A percentile compares a stretch with the other conserved stretches of the same genome.
Conservation (phyloP, 495 filamentous ascomycete genomes). For the Saxophila tyrrhenica region DNA sequence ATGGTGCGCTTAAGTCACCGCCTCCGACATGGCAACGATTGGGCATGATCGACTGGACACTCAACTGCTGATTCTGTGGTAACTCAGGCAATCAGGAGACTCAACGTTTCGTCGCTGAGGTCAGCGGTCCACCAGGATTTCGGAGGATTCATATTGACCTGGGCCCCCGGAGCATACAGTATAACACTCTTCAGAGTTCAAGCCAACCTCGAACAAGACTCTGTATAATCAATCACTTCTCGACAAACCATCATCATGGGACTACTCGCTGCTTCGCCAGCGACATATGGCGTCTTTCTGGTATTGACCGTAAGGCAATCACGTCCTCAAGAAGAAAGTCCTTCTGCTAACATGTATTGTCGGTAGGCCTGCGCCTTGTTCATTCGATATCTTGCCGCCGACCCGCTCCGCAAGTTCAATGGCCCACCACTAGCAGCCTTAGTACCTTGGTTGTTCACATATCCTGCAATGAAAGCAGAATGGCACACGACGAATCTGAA, state of each 20-base stretch:
- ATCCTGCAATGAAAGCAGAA: not conserved
- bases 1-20: no score
- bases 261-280: not conserved
- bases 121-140: not conserved
- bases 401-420: not conserved
- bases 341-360: not conserved
- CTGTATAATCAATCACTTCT: not conserved
- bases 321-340: not conserved
- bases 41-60: no score
- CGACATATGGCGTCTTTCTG: not conserved
- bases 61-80: no score
- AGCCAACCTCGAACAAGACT: not conserved
- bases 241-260: not conserved
- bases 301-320: not conserved
- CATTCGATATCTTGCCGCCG: not conserved
- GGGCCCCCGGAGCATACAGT: not conserved
- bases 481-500: not conserved
- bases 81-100: no score
- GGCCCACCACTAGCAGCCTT: not conserved
- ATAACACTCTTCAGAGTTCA: not conserved
- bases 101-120: not conserved
- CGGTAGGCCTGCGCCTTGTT: not conserved
- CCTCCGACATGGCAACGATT: not conserved
- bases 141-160: not conserved
- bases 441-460: not conserved